Conservation (phyloP, 331 rosid species). For the Erythrophleum ivorense region DNA sequence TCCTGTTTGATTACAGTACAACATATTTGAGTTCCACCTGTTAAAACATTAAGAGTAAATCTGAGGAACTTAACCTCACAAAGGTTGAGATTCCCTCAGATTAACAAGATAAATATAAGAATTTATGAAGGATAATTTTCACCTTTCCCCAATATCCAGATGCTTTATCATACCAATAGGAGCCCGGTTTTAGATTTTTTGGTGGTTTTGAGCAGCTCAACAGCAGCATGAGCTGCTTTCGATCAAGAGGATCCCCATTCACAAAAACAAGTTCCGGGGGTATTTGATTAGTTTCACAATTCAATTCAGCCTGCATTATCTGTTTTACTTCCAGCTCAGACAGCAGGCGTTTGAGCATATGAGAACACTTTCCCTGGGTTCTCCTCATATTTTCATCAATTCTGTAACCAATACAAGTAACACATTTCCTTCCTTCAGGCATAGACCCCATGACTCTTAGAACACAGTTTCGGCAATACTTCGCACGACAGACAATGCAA, state of each 20-base stretch:
- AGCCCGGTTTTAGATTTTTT: conserved; percentile 72
- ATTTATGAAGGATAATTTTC: conserved; percentile 33
- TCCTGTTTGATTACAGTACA: conserved; percentile 55
- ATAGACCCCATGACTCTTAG: conserved; percentile 88
- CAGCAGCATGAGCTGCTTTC: conserved; percentile 55
- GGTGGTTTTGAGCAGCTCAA: conserved; percentile 67
- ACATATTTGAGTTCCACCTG: conserved; percentile 8
- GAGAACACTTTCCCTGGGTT: conserved; percentile 64
- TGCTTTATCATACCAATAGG: conserved; percentile 87
- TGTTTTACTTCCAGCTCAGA: conserved; percentile 53
- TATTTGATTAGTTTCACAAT: conserved; percentile 67
- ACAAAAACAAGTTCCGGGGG: conserved; percentile 58
- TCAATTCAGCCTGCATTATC: conserved; percentile 61
- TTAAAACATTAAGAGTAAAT: conserved; percentile 9
- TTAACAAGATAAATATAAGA: background rate
- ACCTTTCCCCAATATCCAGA: conserved; percentile 99
- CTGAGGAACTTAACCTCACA: background rate
- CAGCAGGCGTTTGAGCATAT: conserved; percentile 65
- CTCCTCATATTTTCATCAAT: conserved; percentile 71
- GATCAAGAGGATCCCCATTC: conserved; percentile 55
- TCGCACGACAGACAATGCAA: conserved; percentile 85
- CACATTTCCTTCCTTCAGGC: conserved; percentile 96
- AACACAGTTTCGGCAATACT: conserved; percentile 75
- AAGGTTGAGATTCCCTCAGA: background rate
- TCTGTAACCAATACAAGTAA: conserved; percentile 65